phyloP scores from a whole-genome alignment of 805 yeast genomes.

The Kuraishia hungarica region DNA sequence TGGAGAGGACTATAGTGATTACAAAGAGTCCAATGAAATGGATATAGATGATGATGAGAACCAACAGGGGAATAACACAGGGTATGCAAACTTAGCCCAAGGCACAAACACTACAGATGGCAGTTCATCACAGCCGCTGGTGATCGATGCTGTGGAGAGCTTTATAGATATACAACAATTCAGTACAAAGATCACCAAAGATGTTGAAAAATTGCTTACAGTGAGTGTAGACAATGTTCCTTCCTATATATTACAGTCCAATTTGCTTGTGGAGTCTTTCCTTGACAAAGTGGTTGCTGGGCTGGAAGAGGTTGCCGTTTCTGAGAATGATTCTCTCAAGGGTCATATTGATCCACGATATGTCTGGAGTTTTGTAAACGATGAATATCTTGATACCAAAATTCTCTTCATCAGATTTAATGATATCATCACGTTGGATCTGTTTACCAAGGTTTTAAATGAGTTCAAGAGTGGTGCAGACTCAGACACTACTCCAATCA shows the following conservation, averaged over 20 bases:
- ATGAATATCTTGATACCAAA: slow-evolving; percentile 10
- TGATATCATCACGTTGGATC: slow-evolving; percentile 16
- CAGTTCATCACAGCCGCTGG: not conserved
- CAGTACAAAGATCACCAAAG: not conserved
- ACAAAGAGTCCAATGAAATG: not conserved
- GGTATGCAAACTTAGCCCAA: not conserved
- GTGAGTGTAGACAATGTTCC: not conserved
- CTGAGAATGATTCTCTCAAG: not conserved
- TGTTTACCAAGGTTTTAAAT: slow-evolving; percentile 8
- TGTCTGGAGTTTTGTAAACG: slow-evolving; percentile 16
- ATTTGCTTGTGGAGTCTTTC: not conserved
- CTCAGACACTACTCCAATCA: not conserved
- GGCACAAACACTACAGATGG: not conserved
- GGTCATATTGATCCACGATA: slow-evolving; percentile 4
- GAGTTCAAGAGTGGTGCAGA: not conserved
- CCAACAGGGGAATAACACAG: not conserved
- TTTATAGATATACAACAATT: not conserved
- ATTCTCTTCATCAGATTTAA: slow-evolving; percentile 17
- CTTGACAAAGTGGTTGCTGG: not conserved
- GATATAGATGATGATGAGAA: not conserved
- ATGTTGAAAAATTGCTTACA: not conserved
- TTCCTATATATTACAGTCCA: not conserved
- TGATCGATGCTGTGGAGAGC: not conserved
- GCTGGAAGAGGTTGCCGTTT: not conserved
- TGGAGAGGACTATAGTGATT: not conserved